Evolutionary conservation across 495 filamentous ascomycete genomes (phyloP).

Genomic region (Aspergillus nanangensis): DNA sequence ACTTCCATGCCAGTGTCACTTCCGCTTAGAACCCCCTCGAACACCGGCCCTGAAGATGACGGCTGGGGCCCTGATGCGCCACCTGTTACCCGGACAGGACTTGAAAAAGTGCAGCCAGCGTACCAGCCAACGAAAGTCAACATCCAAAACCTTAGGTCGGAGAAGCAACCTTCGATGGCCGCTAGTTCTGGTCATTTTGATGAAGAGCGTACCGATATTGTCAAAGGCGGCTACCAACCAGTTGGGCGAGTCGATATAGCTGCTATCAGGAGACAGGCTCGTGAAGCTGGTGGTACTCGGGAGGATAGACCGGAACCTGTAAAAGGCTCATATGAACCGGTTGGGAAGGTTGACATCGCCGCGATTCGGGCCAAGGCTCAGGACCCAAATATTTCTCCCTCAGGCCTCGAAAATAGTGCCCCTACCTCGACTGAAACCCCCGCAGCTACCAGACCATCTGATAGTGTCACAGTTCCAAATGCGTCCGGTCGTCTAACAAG

Average conservation of each 20-base stretch:
- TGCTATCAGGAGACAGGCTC: conserved; percentile 75
- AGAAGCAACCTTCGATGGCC: conserved; percentile 58
- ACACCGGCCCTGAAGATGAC: conserved; percentile 60
- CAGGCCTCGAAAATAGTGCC: conserved; percentile 35
- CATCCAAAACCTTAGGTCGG: conserved; percentile 68
- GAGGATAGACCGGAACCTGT: conserved; percentile 79
- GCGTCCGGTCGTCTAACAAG: conserved; percentile 75
- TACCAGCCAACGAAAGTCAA: conserved; percentile 95
- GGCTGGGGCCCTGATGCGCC: conserved; percentile 98
- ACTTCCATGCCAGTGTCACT: conserved; percentile 58
- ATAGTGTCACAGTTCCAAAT: conserved; percentile 36
- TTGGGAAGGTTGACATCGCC: conserved; percentile 93
- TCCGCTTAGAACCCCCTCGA: conserved; percentile 34
- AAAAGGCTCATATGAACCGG: conserved; percentile 87
- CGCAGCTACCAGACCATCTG: conserved; percentile 41
- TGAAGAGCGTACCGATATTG: conserved; percentile 55
- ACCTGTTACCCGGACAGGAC: conserved; percentile 72
- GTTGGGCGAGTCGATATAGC: conserved; percentile 96
- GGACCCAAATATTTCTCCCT: conserved; percentile 46
- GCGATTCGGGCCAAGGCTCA: conserved; percentile 82
- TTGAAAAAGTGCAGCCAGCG: conserved; percentile 90
- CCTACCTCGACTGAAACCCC: conserved; percentile 26
- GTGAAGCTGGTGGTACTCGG: conserved; percentile 48
- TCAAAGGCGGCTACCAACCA: conserved; percentile 90
- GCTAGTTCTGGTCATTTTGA: conserved; percentile 23